These are phyloP conservation scores for Dittrichia graveolens DNA, from an alignment of 129 eudicot species.

Conservation along the genomic window DNA sequence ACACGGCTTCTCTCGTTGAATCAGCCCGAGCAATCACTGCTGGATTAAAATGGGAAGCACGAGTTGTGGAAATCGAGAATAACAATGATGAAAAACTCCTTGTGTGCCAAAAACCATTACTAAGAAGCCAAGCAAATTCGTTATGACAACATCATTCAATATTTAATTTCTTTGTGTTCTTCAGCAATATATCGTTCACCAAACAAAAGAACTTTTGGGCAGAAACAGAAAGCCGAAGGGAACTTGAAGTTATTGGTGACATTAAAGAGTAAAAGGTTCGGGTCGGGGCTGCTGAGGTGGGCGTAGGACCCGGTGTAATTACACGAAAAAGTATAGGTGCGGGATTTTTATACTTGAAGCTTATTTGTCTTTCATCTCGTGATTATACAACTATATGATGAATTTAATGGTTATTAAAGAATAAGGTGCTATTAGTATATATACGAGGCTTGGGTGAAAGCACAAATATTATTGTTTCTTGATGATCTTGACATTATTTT, in stretches of 20 bases:
- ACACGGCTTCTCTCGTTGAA: conserved; percentile 61
- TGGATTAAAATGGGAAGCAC: conserved; percentile 87
- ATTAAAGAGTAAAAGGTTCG: neutral
- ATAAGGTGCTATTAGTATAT: conserved; percentile 47
- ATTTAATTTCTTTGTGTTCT: conserved; percentile 44
- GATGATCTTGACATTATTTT: conserved; percentile 36
- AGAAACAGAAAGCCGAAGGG: conserved; percentile 43
- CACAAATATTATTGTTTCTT: conserved; percentile 32
- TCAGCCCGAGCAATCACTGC: conserved; percentile 67
- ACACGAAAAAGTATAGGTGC: conserved; percentile 48
- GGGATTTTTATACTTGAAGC: conserved; percentile 43
- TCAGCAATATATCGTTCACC: conserved; percentile 17
- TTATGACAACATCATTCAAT: conserved; percentile 34
- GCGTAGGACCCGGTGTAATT: conserved; percentile 70
- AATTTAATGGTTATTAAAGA: conserved; percentile 43
- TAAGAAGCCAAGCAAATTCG: conserved; percentile 63
- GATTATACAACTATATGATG: conserved; percentile 44
- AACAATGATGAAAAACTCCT: conserved; percentile 85
- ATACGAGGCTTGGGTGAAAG: conserved; percentile 28
- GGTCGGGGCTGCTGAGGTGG: conserved; percentile 6
- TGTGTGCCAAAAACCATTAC: conserved; percentile 88
- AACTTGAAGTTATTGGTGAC: conserved; percentile 31
- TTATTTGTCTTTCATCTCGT: conserved; percentile 43
- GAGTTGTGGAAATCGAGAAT: conserved; percentile 87
- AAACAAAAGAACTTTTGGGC: conserved; percentile 53